Evolutionary conservation across 768 basidiomycete genomes (phyloP), one percentile per base, ranked within the genome.

Genomic region (Phylloporus rhodoxanthus): DNA sequence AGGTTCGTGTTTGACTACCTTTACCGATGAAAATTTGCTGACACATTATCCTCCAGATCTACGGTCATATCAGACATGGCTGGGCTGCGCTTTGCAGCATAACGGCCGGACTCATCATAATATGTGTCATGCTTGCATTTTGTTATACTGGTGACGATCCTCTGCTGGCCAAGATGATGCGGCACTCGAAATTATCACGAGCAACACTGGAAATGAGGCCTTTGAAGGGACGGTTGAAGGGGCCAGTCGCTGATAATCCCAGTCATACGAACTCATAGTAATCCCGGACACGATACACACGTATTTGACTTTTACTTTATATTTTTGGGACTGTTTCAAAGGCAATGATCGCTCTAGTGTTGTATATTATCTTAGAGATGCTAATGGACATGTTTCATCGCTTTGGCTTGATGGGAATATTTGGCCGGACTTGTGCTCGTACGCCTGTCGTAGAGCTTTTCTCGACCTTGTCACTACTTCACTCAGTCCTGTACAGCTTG

Each of bases 81-180:
- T 88, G 86, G 85, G 66, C 74, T 42, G 78, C 73, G 13, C 60
- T 87, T 7, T 81, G 76, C 52, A 57, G 78, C 21, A 60, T 85
- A 13, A 70, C 72, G 11, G 65, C 71, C 3, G 75, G 70, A 2
- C 50, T 83, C 9, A 63, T 80, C 23, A 45, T 60, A 13, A 26
- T 74, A 15, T 57, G 73, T 56, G 39, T 74, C 33, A 15, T 72
- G 1, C 62, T 82, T 9, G 62, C 72, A 0, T 65, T 75, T 40
- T 70, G 67, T 33, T 82, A 66, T 53, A 75, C 72, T n/a, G 84
- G 83, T 4, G 73, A 70, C 20, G 61, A 69, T 20, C 78, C 77
- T 11, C 48, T 79, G 26, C 51, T 71, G 10, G 34, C 53, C 37
- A 66, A 56, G 57, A 14, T 70, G 37, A 28, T 64, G 53, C 59